phyloP scores from a whole-genome alignment of 2,329 filamentous ascomycete genomes.

The Plectosphaerella sp. region DNA sequence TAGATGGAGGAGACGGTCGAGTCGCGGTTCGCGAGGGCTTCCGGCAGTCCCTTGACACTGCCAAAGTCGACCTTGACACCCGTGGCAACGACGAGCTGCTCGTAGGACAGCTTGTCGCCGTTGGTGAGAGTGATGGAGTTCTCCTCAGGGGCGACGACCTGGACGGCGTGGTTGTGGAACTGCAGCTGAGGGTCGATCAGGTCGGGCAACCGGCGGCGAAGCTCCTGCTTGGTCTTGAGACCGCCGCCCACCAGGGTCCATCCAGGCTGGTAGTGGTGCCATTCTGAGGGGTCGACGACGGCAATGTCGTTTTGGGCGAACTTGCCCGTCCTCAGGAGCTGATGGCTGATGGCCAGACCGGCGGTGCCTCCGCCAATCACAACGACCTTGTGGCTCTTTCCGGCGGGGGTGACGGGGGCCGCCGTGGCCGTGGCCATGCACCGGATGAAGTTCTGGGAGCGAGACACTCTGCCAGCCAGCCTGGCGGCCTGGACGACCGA shows the following conservation, averaged over 20 bases:
- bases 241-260: constrained; percentile 67
- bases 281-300: constrained; percentile 56
- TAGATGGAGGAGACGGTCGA: constrained; percentile 53
- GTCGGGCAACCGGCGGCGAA: constrained; percentile 43
- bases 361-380: constrained; percentile 64
- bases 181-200: constrained; percentile 57
- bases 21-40: constrained; percentile 44
- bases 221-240: constrained; percentile 56
- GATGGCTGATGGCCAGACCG: constrained; percentile 61
- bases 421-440: constrained; percentile 1
- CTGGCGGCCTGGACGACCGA: too few relatives aligned
- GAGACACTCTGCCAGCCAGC: too few relatives aligned
- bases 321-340: constrained; percentile 56
- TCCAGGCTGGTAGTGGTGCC: constrained; percentile 66
- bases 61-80: constrained; percentile 48
- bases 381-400: constrained; percentile 56
- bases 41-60: constrained; percentile 50
- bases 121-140: constrained; percentile 51
- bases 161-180: constrained; percentile 51
- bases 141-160: constrained; percentile 46
- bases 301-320: constrained; percentile 59
- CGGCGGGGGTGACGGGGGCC: constrained; percentile 24
- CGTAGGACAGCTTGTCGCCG: constrained; percentile 54
- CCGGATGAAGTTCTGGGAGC: constrained; percentile 10
- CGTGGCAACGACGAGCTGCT: constrained; percentile 60